Base-by-base conservation (phyloP, 148 eudicot species). In the Persicaria maculosa region DNA sequence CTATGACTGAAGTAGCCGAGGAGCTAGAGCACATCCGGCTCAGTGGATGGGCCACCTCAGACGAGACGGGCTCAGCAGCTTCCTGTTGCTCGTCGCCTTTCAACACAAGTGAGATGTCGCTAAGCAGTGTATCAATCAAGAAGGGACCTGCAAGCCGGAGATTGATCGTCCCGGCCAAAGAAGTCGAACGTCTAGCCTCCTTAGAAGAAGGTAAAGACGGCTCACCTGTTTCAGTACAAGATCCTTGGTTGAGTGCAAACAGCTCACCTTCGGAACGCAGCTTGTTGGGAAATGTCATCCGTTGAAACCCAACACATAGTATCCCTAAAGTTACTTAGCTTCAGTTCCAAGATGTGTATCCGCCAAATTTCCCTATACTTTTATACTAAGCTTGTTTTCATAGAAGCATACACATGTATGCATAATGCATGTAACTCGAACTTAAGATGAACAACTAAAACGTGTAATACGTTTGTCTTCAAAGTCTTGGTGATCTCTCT, bases 241-340 rank as follows among this genome's bases (percentile, higher is more conserved):
- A 92, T 59, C 78, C 83, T 73, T 95, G 99, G 96, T 78, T 82
- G 17, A 95, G 99, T 74, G 97, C 85, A 76, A 84, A 87, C 68
- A 95, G 99, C 79, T 92, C 97, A 0, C 99, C 99, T 77, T 88
- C 98, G 40, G 78, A 96, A 47, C 92, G 81, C 75, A 92, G 97
- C 76, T 87, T 95, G 85, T 72, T 95, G 83, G 81, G 86, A 74
- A 84, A 87, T 58, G 84, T 81, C 50, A 84, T 76, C 79, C 83
- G 73, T 88, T 16, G 22, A 55, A 48, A 10, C 52, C 52, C 1
- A 9, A 48, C 6, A 54, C 20, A 16, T 4, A 61, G 20, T 57
- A 25, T 57, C 19, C 20, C 19, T 9, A 55, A 55, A n/a, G 61
- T 6, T 17, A 7, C 9, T 17, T 55, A 7, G 61, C 17, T 53